Conservation (phyloP, 2,329 filamentous ascomycete genomes). For the Aspergillus brunneoviolaceus region DNA sequence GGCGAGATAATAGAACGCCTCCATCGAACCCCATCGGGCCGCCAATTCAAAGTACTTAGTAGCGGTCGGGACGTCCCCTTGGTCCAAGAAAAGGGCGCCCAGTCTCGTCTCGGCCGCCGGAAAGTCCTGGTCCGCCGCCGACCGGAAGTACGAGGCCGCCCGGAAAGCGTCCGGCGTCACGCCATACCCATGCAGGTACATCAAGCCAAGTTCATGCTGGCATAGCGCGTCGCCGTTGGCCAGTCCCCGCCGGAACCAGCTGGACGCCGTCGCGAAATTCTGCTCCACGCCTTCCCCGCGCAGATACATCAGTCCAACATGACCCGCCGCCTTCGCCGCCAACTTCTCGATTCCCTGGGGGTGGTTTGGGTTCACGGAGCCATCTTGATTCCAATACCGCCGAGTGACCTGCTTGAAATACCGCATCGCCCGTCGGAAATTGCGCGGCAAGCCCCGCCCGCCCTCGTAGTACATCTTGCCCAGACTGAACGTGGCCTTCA, state of each 20-base stretch:
- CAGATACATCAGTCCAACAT: constrained; percentile 84
- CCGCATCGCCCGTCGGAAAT: constrained; percentile 70
- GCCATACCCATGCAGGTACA: constrained; percentile 78
- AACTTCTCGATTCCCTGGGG: constrained; percentile 72
- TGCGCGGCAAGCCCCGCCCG: constrained; percentile 69
- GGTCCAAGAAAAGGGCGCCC: constrained; percentile 81
- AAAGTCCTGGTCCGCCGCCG: constrained; percentile 78
- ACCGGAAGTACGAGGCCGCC: constrained; percentile 74
- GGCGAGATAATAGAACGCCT: constrained; percentile 88
- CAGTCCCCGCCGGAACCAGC: constrained; percentile 81
- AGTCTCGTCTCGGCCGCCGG: constrained; percentile 78
- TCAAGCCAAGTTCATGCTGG: constrained; percentile 78
- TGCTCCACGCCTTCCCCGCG: constrained; percentile 81
- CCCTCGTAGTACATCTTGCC: constrained; percentile 89
- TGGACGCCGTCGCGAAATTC: constrained; percentile 71
- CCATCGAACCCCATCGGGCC: constrained; percentile 76
- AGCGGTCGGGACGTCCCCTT: constrained; percentile 77
- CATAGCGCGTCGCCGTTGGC: constrained; percentile 75
- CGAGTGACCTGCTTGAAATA: constrained; percentile 80
- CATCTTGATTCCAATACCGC: constrained; percentile 78
- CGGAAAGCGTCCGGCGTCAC: constrained; percentile 66
- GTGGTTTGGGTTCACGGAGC: constrained; percentile 69
- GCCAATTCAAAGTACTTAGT: constrained; percentile 87
- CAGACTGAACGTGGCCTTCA: constrained; percentile 81
- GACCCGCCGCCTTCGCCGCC: constrained; percentile 80